A percentile compares a stretch with the other conserved stretches of the same genome.
These are phyloP conservation scores for Yamadazyma laniorum DNA, from an alignment of 805 yeast species.

Conservation along the genomic window DNA sequence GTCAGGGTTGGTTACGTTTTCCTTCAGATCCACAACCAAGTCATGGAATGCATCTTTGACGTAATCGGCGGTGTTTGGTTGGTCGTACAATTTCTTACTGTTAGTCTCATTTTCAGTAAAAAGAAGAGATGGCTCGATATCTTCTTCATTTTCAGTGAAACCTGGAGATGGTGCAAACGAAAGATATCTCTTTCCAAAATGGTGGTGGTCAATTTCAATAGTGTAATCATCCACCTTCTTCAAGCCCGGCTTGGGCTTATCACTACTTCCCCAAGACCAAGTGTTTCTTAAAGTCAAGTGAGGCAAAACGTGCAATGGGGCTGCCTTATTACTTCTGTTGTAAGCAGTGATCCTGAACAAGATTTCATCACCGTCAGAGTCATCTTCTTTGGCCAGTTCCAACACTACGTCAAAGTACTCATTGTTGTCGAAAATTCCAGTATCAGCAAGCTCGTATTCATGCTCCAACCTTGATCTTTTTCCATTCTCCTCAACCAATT, in stretches of 20 bases:
- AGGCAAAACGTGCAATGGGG: constrained; percentile 86
- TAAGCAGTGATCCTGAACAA: constrained; percentile 84
- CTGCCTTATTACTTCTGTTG: constrained; percentile 76
- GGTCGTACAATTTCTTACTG: constrained; percentile 61
- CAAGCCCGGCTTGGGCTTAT: constrained; percentile 49
- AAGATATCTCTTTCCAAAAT: constrained; percentile 63
- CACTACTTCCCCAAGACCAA: constrained; percentile 85
- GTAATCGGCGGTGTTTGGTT: constrained; percentile 53
- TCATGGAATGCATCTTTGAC: constrained; percentile 94
- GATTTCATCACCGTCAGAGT: constrained; percentile 77
- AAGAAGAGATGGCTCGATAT: constrained; percentile 70
- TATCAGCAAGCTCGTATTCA: constrained; percentile 83
- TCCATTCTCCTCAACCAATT: constrained; percentile 65
- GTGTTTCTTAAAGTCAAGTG: constrained; percentile 83
- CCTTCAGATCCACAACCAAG: constrained; percentile 59
- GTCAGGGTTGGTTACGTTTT: constrained; percentile 67
- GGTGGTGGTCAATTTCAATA: constrained; percentile 62
- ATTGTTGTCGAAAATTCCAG: constrained; percentile 69
- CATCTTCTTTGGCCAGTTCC: constrained; percentile 85
- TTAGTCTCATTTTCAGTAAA: constrained; percentile 93
- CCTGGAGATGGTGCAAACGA: constrained; percentile 87
- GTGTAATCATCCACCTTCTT: constrained; percentile 41
- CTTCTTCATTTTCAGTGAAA: constrained; percentile 51
- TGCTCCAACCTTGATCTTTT: constrained; percentile 62
- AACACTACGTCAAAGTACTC: constrained; percentile 84